A percentile compares a stretch with the other conserved stretches of the same genome.
These are phyloP conservation scores for Protomyces pachydermus DNA, from an alignment of 1,139 yeast genomes.

Conservation along the genomic window DNA sequence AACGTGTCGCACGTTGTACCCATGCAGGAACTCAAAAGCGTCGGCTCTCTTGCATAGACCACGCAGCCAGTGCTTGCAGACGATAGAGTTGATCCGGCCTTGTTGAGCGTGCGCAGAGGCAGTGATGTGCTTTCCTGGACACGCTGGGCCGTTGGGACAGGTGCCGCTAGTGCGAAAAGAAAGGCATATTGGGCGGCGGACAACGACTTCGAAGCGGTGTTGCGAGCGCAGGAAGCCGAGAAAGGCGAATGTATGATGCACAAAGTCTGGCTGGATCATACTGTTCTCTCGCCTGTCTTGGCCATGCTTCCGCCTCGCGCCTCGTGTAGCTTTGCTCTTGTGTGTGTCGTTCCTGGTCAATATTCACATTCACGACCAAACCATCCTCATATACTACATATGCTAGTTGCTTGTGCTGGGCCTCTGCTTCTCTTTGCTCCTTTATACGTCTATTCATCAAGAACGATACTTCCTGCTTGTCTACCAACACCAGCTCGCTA, in stretches of 20 bases:
- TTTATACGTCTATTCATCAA: too few species aligned
- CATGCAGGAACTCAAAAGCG: conserved; percentile 93
- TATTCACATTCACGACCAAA: conserved; percentile 11
- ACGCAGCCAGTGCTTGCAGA: conserved; percentile 96
- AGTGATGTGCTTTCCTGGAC: conserved; percentile 79
- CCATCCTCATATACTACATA: too few species aligned
- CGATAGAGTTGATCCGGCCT: conserved; percentile 57
- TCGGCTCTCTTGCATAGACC: conserved; percentile 96
- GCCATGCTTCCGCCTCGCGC: not conserved
- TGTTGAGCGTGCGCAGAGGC: conserved; percentile 47
- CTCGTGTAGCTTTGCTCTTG: not conserved
- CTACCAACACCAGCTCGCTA: too few species aligned
- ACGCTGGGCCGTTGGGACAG: conserved; percentile 78
- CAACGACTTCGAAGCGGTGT: conserved; percentile 76
- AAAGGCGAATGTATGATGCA: conserved; percentile 54
- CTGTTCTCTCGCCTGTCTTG: not conserved
- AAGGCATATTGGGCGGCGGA: conserved; percentile 85
- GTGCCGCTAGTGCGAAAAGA: conserved; percentile 59
- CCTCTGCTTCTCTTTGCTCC: too few species aligned
- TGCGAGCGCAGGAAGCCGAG: conserved; percentile 79
- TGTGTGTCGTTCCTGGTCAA: not conserved
- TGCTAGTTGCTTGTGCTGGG: too few species aligned
- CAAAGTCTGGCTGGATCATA: conserved; percentile 9
- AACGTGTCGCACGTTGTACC: conserved; percentile 86
- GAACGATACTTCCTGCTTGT: too few species aligned